Percentiles rank a stretch among this genome's conserved stretches.
Conservation (phyloP, 345 rosid genomes). For the Camelina laxa region DNA sequence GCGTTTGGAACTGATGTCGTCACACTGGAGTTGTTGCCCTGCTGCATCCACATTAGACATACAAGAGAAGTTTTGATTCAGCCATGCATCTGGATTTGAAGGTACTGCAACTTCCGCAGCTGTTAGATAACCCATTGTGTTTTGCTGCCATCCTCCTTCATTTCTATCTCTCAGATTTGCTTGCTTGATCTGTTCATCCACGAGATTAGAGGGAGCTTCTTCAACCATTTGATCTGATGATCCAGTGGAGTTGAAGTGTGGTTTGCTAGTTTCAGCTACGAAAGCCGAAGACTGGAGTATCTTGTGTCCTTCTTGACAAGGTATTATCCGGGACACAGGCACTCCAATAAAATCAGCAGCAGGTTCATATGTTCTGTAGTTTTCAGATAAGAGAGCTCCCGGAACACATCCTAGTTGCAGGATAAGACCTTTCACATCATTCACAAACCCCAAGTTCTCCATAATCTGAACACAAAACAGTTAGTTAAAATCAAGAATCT, state of each 20-base stretch:
- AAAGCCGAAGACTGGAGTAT: slow-evolving; percentile 44
- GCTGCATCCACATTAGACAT: slow-evolving; percentile 43
- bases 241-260: slow-evolving; percentile 48
- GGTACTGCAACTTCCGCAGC: slow-evolving; percentile 20
- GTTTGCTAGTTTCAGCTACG: slow-evolving; percentile 49
- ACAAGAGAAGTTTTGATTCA: slow-evolving; percentile 53
- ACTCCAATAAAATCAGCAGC: slow-evolving; percentile 50
- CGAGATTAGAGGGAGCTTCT: slow-evolving; percentile 27
- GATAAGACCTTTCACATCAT: slow-evolving; percentile 70
- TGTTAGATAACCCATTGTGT: slow-evolving; percentile 6
- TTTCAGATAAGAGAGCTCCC: slow-evolving; percentile 69
- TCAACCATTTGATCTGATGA: slow-evolving; percentile 35
- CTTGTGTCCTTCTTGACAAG: slow-evolving; percentile 45
- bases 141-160: slow-evolving; percentile 42
- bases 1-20: slow-evolving; percentile 48
- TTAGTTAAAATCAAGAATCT: slow-evolving; percentile 24
- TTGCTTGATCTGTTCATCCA: slow-evolving; percentile 34
- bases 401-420: slow-evolving; percentile 79
- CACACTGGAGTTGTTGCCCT: slow-evolving; percentile 51
- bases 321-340: slow-evolving; percentile 53
- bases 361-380: slow-evolving; percentile 49
- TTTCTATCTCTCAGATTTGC: slow-evolving; percentile 27
- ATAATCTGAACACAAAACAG: slow-evolving; percentile 60
- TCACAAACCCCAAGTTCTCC: slow-evolving; percentile 84
- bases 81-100: slow-evolving; percentile 53